Base-by-base conservation (phyloP, 768 basidiomycete species). In the Boletus vermiculosoides region DNA sequence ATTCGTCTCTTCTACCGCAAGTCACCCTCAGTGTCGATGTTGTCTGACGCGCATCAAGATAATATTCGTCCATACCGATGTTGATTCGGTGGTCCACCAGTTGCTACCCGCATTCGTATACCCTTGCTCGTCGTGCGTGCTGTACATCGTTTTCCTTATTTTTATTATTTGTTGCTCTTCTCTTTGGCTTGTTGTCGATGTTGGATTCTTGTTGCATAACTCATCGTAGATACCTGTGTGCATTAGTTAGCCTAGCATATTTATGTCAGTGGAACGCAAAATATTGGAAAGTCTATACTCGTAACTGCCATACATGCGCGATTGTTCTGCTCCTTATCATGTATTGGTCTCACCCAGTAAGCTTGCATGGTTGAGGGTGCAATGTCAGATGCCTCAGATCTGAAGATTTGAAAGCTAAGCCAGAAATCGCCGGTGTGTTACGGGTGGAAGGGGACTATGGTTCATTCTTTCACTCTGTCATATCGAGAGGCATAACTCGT, bases 11-110 rank as follows among this genome's bases (percentile, higher is more conserved):
- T 34, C 31, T 40, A 37, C 59, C 52, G 56, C 61, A 56, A 63
- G 59, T 44, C 60, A 54, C 28, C 56, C 55, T 39, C 47, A 28
- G 58, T 56, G 50, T 30, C 50, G 57, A 50, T 57, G 58, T 71
- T 65, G 62, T 70, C 57, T 51, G 63, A 61, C 39, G 46, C 47
- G 46, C 64, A 34, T 36, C 57, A 59, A 54, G 59, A 62, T 66
- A 58, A 66, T 62, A 44, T 55, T 37, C 58, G 64, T 48, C 55
- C 60, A 62, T 62, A 60, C 41, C 57, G 57, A 41, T 69, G 58
- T 60, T 59, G 66, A 57, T 58, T 52, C 51, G 59, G 59, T 41
- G 60, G 50, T 61, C 6, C 2, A 46, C n/a, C 12, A 31, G 11
- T 7, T 20, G n/a, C 5, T 20, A 33, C 30, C n/a, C 45, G 18